Percentiles rank a stretch among this genome's conserved stretches.
Evolutionary conservation across 2,329 filamentous ascomycete genomes (phyloP).

Genomic region (Neocatenulostroma microsporum): DNA sequence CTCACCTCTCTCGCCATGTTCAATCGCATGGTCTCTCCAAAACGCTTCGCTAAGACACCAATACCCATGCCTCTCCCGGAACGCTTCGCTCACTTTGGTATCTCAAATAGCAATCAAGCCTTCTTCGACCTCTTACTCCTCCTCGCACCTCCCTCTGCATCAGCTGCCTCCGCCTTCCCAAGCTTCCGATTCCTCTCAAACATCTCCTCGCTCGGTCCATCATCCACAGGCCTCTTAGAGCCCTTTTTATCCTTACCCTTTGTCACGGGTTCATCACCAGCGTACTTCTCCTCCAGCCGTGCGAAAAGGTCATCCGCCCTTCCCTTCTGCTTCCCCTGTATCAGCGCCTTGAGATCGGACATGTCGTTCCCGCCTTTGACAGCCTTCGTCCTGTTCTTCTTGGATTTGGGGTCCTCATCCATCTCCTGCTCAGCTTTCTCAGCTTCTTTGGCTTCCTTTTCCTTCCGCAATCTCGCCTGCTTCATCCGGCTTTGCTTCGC

Average conservation of each 20-base stretch:
- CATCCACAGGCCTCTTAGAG: slow-evolving; percentile 43
- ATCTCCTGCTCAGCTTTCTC: slow-evolving; percentile 64
- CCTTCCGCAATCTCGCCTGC: slow-evolving; percentile 56
- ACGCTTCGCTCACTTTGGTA: too few relatives aligned
- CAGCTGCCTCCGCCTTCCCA: slow-evolving; percentile 14
- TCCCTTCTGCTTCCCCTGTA: slow-evolving; percentile 61
- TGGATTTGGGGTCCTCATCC: slow-evolving; percentile 64
- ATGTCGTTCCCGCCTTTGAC: slow-evolving; percentile 33
- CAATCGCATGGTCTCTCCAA: too few relatives aligned
- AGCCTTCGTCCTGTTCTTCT: slow-evolving; percentile 47
- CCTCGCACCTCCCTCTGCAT: slow-evolving; percentile 11
- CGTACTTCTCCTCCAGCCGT: slow-evolving; percentile 69
- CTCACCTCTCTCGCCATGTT: too few relatives aligned
- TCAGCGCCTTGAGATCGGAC: slow-evolving; percentile 61
- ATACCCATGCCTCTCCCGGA: too few relatives aligned
- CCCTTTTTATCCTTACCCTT: slow-evolving; percentile 38
- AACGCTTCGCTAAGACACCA: too few relatives aligned
- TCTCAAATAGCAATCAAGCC: slow-evolving; percentile 3
- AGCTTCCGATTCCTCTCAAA: slow-evolving; percentile 42
- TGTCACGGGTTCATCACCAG: slow-evolving; percentile 33
- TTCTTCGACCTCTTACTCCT: slow-evolving; percentile 17
- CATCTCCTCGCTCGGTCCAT: slow-evolving; percentile 58
- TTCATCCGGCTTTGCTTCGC: slow-evolving; percentile 40
- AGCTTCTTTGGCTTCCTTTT: slow-evolving; percentile 58
- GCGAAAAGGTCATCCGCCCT: slow-evolving; percentile 58